Conservation (phyloP, 1,139 yeast genomes). For the Citeromyces siamensis region DNA sequence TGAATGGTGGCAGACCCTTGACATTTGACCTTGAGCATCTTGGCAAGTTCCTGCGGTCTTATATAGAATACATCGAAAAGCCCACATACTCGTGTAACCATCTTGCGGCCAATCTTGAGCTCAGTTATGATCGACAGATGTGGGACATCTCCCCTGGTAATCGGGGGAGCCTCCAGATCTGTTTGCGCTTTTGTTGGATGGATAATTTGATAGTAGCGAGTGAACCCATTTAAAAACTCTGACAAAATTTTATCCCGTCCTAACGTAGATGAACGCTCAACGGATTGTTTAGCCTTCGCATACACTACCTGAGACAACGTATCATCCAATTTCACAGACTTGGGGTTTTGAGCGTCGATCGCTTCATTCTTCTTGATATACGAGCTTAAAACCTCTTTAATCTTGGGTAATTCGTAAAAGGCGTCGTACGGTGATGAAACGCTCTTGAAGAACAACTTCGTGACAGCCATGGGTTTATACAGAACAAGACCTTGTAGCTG, state of each 20-base stretch:
- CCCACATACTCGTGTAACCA: constrained; percentile 60
- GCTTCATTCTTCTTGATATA: constrained; percentile 45
- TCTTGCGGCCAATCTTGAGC: constrained; percentile 71
- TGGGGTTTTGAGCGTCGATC: constrained; percentile 31
- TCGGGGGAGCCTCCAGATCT: constrained; percentile 22
- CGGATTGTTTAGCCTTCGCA: constrained; percentile 10
- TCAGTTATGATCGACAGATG: constrained; percentile 57
- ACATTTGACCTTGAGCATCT: constrained; percentile 63
- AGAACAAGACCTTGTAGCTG: constrained; percentile 21
- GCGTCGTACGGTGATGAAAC: constrained; percentile 23
- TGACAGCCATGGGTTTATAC: constrained; percentile 42
- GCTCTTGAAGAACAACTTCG: constrained; percentile 36
- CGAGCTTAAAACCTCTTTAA: constrained; percentile 35
- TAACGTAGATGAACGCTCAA: constrained; percentile 3
- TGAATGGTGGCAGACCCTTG: constrained; percentile 81
- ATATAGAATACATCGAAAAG: constrained; percentile 54
- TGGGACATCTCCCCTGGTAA: constrained; percentile 58
- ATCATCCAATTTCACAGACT: constrained; percentile 43
- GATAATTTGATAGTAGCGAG: constrained; percentile 43
- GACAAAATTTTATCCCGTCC: constrained; percentile 40
- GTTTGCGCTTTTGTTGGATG: constrained; percentile 28
- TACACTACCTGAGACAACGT: constrained; percentile 21
- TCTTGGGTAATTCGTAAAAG: constrained; percentile 39
- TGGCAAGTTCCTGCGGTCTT: constrained; percentile 53
- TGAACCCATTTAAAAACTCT: constrained; percentile 37